Evolutionary conservation across 1,139 yeast species (phyloP), one percentile per base, ranked within the genome.

Genomic region (Yamadazyma taylorii): DNA sequence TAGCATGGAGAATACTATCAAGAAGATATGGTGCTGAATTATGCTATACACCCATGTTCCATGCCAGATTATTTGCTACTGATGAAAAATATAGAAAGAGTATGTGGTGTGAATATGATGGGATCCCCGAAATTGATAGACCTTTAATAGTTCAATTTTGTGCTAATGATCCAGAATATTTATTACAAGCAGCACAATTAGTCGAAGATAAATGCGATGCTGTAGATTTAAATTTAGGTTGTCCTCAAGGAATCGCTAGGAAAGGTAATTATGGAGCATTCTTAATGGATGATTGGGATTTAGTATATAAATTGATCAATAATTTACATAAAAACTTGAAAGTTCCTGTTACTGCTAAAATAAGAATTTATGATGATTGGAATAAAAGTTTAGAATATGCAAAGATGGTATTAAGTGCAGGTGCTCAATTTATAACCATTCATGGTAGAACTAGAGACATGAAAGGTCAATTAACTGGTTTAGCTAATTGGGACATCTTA

Each of bases 371-470:
- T 56, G 92, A 89, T 25, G 94, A 86, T 52, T 75, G 81, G 70
- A 85, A 85, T 43, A 89, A 88, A 66, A 81, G 95, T 1, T 69
- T 94, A 38, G 81, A 75, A 32, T 94, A 94, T 57, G 98, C 98
- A 9, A 80, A 78, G 56, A 82, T 86, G 88, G 90, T 94, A n/a
- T 66, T 92, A 24, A 74, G 74, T 45, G 96, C 98, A 0, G 98
- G 98, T 6, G 98, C 98, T 0, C 97, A 89, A 61, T 87, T 92
- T 55, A 67, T 94, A 30, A 89, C 97, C 2, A 85, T 94, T 5
- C 99, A 94, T 60, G 97, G 97, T 3, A 75, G 99, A 52, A 85
- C 97, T 1, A 73, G 98, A 47, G 98, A 90, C 45, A 94, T 90
- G 95, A 92, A 92, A 61, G 98, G 98, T 4, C 97, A 90, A 58